phyloP scores from a whole-genome alignment of 192 early-diverging fungal species.

The Rhizophagus sp. region DNA sequence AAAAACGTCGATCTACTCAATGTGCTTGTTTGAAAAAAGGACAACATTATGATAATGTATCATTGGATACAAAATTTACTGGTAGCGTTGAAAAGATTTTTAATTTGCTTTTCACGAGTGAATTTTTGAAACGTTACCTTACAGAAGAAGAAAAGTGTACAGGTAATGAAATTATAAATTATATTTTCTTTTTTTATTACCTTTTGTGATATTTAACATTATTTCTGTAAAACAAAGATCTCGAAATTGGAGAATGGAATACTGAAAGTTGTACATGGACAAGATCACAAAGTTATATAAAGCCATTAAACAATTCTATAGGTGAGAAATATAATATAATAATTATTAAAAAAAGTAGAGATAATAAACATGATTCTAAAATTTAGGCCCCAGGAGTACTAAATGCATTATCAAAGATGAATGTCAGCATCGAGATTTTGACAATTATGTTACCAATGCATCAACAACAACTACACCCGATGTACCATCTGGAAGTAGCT shows the following conservation, averaged over 20 bases:
- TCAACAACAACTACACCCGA: slow-evolving; percentile 58
- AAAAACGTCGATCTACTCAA: slow-evolving; percentile 36
- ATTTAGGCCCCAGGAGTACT: slow-evolving; percentile 53
- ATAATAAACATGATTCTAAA: neutral
- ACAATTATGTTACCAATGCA: slow-evolving; percentile 46
- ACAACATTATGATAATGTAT: slow-evolving; percentile 46
- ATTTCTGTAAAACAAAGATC: slow-evolving; percentile 30
- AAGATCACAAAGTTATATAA: slow-evolving; percentile 40
- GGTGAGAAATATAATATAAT: slow-evolving; percentile 30
- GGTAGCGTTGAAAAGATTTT: slow-evolving; percentile 51
- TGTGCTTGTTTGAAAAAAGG: slow-evolving; percentile 50
- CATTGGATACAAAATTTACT: slow-evolving; percentile 47
- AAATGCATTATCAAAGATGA: slow-evolving; percentile 55
- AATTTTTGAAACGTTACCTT: slow-evolving; percentile 48
- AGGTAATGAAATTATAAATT: slow-evolving; percentile 35
- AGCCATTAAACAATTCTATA: slow-evolving; percentile 42
- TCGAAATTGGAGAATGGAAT: slow-evolving; percentile 44
- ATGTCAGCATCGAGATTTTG: slow-evolving; percentile 47
- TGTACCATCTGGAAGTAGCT: slow-evolving; percentile 56
- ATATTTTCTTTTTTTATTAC: neutral
- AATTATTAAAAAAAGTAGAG: neutral
- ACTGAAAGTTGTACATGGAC: slow-evolving; percentile 12
- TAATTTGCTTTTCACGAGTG: slow-evolving; percentile 53
- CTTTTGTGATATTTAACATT: neutral
- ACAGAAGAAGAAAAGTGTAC: slow-evolving; percentile 49